Conservation (phyloP, 805 yeast species). For the Hermanozyma aechmeae region DNA sequence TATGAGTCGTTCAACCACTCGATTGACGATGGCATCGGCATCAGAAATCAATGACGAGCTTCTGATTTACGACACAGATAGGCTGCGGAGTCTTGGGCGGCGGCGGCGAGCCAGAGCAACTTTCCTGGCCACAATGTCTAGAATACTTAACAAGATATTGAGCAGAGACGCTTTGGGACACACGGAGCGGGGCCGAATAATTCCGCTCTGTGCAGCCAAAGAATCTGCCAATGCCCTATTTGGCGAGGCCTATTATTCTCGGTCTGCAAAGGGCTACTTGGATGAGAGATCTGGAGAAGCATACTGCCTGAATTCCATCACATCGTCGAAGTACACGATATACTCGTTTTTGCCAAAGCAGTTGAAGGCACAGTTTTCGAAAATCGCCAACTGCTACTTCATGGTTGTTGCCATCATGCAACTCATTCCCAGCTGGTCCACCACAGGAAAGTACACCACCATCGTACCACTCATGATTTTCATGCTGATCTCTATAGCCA, state of each 20-base stretch:
- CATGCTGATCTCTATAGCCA: slow-evolving; percentile 76
- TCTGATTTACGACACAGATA: slow-evolving; percentile 1
- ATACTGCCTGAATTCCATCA: slow-evolving; percentile 59
- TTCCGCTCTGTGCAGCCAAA: slow-evolving; percentile 53
- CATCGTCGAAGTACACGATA: slow-evolving; percentile 79
- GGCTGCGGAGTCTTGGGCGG: slow-evolving; percentile 2
- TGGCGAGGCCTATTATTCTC: slow-evolving; percentile 19
- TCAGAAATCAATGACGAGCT: not conserved
- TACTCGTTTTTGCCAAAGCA: slow-evolving; percentile 84
- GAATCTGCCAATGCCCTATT: slow-evolving; percentile 21
- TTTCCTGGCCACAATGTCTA: slow-evolving; percentile 7
- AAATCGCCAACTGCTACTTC: slow-evolving; percentile 86
- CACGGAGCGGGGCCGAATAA: slow-evolving; percentile 55
- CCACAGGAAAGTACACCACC: slow-evolving; percentile 93
- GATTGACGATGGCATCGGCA: slow-evolving; percentile 2
- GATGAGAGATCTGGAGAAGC: slow-evolving; percentile 65
- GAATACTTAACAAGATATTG: slow-evolving; percentile 26
- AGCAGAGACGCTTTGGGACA: slow-evolving; percentile 25
- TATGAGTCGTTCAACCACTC: slow-evolving; percentile 6
- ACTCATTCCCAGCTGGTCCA: slow-evolving; percentile 94
- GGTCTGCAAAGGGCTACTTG: slow-evolving; percentile 23
- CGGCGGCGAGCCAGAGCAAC: slow-evolving; percentile 5
- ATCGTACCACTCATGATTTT: slow-evolving; percentile 82
- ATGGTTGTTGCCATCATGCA: slow-evolving; percentile 85
- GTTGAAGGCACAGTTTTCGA: slow-evolving; percentile 82